Conservation (phyloP, 352 stramenopile species). For the Phytophthora pistaciae region DNA sequence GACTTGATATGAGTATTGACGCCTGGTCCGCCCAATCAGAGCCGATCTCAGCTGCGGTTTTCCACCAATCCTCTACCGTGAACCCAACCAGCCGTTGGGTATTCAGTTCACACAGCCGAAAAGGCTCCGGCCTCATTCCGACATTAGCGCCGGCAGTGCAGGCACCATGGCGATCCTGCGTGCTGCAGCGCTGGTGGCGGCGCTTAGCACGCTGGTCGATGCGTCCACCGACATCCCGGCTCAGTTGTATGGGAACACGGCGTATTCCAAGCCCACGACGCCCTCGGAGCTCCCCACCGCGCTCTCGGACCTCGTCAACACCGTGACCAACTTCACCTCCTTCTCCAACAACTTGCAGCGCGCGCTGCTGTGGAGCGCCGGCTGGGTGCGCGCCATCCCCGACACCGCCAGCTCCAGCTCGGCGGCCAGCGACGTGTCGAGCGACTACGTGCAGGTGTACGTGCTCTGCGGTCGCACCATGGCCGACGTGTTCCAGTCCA, state of each 20-base stretch:
- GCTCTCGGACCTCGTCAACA: slow-evolving; percentile 6
- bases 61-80: slow-evolving; percentile 7
- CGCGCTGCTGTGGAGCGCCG: slow-evolving; percentile 51
- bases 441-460: slow-evolving; percentile 48
- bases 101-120: slow-evolving; percentile 22
- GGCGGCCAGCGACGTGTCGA: neutral
- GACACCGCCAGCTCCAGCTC: neutral
- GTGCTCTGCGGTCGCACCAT: slow-evolving; percentile 53
- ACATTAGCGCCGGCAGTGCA: slow-evolving; percentile 4
- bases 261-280: slow-evolving; percentile 14
- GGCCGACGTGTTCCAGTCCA: slow-evolving; percentile 43
- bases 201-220: neutral
- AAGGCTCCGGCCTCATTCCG: slow-evolving; percentile 9
- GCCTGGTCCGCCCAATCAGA: slow-evolving; percentile 6
- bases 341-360: slow-evolving; percentile 39
- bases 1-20: too few species aligned
- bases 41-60: slow-evolving; percentile 1
- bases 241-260: slow-evolving; percentile 28
- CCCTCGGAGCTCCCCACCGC: slow-evolving; percentile 18
- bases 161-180: slow-evolving; percentile 7
- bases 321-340: slow-evolving; percentile 23
- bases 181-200: neutral
- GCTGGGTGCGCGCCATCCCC: slow-evolving; percentile 31
- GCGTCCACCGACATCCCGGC: slow-evolving; percentile 26
- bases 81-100: slow-evolving; percentile 11